Evolutionary conservation across 148 eudicot species (phyloP).

Genomic region (Rhododendron ferrugineum): DNA sequence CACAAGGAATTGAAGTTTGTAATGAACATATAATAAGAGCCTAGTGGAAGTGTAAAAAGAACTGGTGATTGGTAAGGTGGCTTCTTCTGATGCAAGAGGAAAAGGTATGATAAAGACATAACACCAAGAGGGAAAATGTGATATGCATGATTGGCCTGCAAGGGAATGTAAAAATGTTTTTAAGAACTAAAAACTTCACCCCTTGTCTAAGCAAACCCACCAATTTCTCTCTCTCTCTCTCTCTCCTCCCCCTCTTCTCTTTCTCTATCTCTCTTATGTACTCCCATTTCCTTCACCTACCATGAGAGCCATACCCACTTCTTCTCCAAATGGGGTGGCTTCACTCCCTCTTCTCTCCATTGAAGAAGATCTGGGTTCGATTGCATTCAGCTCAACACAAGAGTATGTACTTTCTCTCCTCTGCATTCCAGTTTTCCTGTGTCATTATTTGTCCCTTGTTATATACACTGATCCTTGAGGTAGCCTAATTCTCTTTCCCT

Average conservation of each 20-base stretch:
- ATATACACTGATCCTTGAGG: neutral
- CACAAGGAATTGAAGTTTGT: neutral
- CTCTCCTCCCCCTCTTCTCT: constrained; percentile 1
- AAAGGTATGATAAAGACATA: constrained; percentile 48
- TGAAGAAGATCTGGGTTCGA: constrained; percentile 80
- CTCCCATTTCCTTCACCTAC: constrained; percentile 26
- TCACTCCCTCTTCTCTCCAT: constrained; percentile 80
- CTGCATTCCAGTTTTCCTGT: neutral
- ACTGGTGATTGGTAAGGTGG: constrained; percentile 38
- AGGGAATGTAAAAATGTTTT: constrained; percentile 28
- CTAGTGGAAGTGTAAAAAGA: constrained; percentile 23
- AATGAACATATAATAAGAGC: constrained; percentile 7
- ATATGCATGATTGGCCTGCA: constrained; percentile 43
- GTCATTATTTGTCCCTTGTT: neutral
- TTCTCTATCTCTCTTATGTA: constrained; percentile 15
- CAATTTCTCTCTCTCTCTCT: constrained; percentile 11
- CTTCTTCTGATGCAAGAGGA: constrained; percentile 47
- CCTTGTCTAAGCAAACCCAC: constrained; percentile 69
- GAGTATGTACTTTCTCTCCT: constrained; percentile 38
- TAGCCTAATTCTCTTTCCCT: neutral
- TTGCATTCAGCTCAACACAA: constrained; percentile 50
- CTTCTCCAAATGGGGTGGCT: constrained; percentile 81
- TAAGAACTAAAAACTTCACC: constrained; percentile 42
- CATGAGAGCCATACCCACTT: constrained; percentile 43
- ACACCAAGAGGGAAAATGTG: constrained; percentile 43